phyloP scores from a whole-genome alignment of 2,329 filamentous ascomycete species.

The Sclerotinia glacialis region DNA sequence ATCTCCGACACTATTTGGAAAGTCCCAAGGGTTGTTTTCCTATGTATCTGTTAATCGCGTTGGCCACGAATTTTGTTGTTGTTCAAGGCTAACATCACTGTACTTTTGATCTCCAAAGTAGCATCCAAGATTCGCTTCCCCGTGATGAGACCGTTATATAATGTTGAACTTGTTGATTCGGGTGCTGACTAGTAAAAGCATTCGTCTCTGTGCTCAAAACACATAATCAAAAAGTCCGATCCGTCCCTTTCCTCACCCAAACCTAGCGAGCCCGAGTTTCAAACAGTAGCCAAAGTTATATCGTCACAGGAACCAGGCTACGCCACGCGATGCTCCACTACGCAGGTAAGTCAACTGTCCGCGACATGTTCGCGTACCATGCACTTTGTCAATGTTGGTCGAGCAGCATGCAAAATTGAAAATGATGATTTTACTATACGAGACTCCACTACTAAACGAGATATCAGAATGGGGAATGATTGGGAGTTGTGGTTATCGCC shows the following conservation, averaged over 20 bases:
- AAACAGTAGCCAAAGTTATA: too few relatives aligned
- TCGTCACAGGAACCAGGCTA: too few relatives aligned
- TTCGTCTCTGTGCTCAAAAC: constrained; percentile 35
- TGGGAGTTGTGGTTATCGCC: constrained; percentile 37
- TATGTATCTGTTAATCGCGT: not conserved
- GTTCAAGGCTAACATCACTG: not conserved
- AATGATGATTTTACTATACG: constrained; percentile 36
- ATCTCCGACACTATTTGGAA: constrained; percentile 32
- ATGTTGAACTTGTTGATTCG: not conserved
- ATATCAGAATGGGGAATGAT: constrained; percentile 30
- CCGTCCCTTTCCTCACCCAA: too few relatives aligned
- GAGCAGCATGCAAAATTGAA: constrained; percentile 31
- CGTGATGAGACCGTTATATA: not conserved
- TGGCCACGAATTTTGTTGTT: not conserved
- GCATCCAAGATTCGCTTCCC: not conserved
- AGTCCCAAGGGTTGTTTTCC: constrained; percentile 32
- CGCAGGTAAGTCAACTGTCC: too few relatives aligned
- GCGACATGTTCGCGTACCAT: too few relatives aligned
- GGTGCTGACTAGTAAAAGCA: constrained; percentile 19
- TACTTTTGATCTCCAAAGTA: not conserved
- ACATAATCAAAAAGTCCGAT: too few relatives aligned
- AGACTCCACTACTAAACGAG: constrained; percentile 29
- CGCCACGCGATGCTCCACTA: too few relatives aligned
- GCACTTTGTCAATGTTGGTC: constrained; percentile 29
- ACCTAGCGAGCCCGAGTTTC: too few relatives aligned